phyloP scores from a whole-genome alignment of 768 basidiomycete genomes.

The Tricholomella constricta region DNA sequence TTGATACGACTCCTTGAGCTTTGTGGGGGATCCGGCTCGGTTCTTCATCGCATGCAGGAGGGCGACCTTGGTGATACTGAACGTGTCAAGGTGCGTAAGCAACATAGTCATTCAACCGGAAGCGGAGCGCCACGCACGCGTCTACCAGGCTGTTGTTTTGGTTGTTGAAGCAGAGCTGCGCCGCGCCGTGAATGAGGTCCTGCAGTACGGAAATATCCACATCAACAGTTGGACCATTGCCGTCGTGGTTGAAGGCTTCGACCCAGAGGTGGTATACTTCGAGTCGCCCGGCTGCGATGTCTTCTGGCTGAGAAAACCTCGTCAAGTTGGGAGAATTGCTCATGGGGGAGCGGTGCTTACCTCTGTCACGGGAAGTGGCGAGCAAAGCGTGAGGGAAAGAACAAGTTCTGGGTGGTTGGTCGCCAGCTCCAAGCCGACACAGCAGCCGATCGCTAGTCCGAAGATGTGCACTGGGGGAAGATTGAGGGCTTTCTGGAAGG shows the following conservation, averaged over 20 bases:
- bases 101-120: background rate
- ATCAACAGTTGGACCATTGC: constrained; percentile 1
- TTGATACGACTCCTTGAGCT: constrained; percentile 15
- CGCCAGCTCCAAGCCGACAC: constrained; percentile 27
- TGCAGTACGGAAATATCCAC: constrained; percentile 14
- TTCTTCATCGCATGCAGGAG: constrained; percentile 13
- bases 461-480: constrained; percentile 31
- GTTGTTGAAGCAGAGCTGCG: constrained; percentile 23
- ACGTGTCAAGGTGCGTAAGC: background rate
- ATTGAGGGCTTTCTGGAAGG: constrained; percentile 25
- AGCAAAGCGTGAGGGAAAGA: constrained; percentile 26
- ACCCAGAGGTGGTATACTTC: constrained; percentile 22
- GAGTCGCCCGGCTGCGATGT: constrained; percentile 18
- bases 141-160: constrained; percentile 11
- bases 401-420: constrained; percentile 21
- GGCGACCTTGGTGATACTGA: constrained; percentile 17
- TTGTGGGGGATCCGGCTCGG: constrained; percentile 20
- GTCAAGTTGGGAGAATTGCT: constrained; percentile 2
- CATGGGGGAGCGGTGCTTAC: constrained; percentile 15
- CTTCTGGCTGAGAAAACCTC: constrained; percentile 17
- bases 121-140: constrained; percentile 13
- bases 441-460: constrained; percentile 26
- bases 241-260: constrained; percentile 21
- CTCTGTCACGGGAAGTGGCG: constrained; percentile 26
- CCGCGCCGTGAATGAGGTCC: constrained; percentile 18